Base-by-base conservation (phyloP, 345 rosid species). In the Hypericum androsaemum region DNA sequence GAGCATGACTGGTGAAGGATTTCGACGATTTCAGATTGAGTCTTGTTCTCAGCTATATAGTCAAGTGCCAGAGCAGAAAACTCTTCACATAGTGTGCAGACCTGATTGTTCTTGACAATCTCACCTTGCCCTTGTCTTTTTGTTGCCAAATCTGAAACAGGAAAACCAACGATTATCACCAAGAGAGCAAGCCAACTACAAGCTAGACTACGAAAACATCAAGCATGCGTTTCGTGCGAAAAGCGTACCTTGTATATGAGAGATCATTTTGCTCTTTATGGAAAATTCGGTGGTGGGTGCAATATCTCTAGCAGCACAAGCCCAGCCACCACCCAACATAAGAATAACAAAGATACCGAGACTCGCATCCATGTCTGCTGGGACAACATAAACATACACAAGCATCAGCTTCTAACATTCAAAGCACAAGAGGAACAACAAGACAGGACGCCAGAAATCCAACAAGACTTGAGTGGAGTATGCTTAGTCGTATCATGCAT, bases 11-110 rank as follows among this genome's bases (percentile, higher is more conserved):
- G 39, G 63, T 79, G 88, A 65, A 94, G 95, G 6, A 39, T 37
- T 2, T 72, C 76, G 14, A 83, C 42, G 15, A 94, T 66, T 62
- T 79, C 79, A 13, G 71, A 61, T 69, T 94, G 95, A 51, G 97
- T 94, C 60, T 76, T 64, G 62, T 94, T 88, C 35, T 73, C 72
- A 49, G 68, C 53, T 47, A 94, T 62, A 75, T 74, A 88, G 61
- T 51, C 78, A 60, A 88, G 65, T 67, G 96, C 83, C 59, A 66
- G 59, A 12, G 71, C 51, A 39, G 79, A 71, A 67, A 71, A 94
- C 62, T 88, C 92, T 77, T 94, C 89, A 54, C 97, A 94, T 15
- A 88, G 65, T 35, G 78, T 54, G 71, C 99, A 94, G 5, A 84
- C 59, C 12, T 78, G 64, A 17, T 83, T 72, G 10, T 76, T 74